phyloP scores from a whole-genome alignment of 1,284 basidiomycete genomes.

The Bondarzewia mesenterica region DNA sequence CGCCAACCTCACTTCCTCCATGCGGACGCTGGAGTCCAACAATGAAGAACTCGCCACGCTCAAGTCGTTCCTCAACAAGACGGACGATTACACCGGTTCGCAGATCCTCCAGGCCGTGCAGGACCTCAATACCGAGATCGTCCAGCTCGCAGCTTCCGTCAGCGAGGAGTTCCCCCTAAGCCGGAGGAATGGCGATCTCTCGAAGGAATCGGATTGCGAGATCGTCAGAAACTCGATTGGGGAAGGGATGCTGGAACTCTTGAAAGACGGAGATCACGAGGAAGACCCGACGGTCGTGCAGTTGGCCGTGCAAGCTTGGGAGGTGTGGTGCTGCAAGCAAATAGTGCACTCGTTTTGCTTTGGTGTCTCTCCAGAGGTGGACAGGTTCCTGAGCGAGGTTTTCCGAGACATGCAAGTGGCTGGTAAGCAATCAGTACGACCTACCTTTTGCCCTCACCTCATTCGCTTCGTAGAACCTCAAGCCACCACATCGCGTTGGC shows the following conservation, averaged over 20 bases:
- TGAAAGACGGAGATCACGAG: conserved; percentile 22
- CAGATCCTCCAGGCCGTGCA: conserved; percentile 28
- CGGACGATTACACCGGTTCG: conserved; percentile 29
- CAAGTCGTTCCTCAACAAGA: conserved; percentile 29
- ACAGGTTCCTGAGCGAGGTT: conserved; percentile 22
- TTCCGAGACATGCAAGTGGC: conserved; percentile 27
- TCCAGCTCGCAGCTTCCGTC: conserved; percentile 28
- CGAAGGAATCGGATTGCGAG: conserved; percentile 21
- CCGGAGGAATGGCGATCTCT: conserved; percentile 16
- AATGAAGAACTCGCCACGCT: conserved; percentile 26
- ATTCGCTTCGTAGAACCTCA: conserved; percentile 22
- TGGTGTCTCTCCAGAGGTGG: conserved; percentile 25
- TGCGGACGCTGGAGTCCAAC: conserved; percentile 18
- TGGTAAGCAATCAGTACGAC: conserved; percentile 18
- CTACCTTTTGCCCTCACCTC: not conserved
- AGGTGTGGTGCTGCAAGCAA: conserved; percentile 26
- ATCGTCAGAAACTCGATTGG: conserved; percentile 23
- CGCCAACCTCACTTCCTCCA: conserved; percentile 8
- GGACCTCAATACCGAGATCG: conserved; percentile 30
- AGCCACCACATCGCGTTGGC: conserved; percentile 30
- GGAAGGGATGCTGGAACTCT: conserved; percentile 20
- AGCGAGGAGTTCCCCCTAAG: conserved; percentile 26
- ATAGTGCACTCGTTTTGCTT: conserved; percentile 29
- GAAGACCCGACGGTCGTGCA: conserved; percentile 29
- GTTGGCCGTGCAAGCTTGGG: conserved; percentile 32